These are phyloP conservation scores for Yamadazyma ubonensis DNA, from an alignment of 805 yeast genomes.

Conservation along the genomic window DNA sequence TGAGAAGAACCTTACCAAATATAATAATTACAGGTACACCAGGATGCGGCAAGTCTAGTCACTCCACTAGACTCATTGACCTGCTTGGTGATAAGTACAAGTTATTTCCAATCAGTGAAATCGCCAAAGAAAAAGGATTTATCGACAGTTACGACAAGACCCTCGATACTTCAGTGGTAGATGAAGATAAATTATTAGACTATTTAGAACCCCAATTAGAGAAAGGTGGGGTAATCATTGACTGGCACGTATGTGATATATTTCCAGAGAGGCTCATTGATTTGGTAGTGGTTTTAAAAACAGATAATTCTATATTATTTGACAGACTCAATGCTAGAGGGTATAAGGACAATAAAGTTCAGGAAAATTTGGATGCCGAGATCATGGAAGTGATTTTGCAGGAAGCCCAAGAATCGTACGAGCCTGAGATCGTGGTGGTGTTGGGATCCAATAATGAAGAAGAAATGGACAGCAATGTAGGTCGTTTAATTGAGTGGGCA, in stretches of 20 bases:
- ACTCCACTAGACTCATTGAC: constrained; percentile 40
- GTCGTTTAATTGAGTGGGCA: constrained; percentile 72
- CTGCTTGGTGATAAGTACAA: constrained; percentile 22
- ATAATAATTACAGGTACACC: constrained; percentile 95
- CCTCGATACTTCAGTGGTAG: constrained; percentile 84
- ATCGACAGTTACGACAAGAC: constrained; percentile 83
- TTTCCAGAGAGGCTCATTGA: constrained; percentile 93
- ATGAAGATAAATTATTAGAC: constrained; percentile 86
- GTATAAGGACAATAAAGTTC: constrained; percentile 77
- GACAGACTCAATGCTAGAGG: constrained; percentile 77
- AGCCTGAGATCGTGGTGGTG: constrained; percentile 77
- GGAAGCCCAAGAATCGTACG: constrained; percentile 85
- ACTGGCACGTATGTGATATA: constrained; percentile 97
- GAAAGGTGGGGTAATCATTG: constrained; percentile 85
- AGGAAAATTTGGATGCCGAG: constrained; percentile 93
- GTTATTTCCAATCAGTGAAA: constrained; percentile 69
- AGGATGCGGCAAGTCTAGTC: constrained; percentile 84
- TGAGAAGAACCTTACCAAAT: constrained; percentile 54
- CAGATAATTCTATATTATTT: constrained; percentile 67
- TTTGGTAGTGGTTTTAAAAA: constrained; percentile 82
- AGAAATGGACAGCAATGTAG: constrained; percentile 80
- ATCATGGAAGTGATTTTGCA: constrained; percentile 89
- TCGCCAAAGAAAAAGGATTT: constrained; percentile 75
- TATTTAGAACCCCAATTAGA: constrained; percentile 73
- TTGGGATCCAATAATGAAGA: constrained; percentile 69